Evolutionary conservation across 257 asterid genomes (phyloP), one percentile per base, ranked within the genome.

Genomic region (Datura wrightii): DNA sequence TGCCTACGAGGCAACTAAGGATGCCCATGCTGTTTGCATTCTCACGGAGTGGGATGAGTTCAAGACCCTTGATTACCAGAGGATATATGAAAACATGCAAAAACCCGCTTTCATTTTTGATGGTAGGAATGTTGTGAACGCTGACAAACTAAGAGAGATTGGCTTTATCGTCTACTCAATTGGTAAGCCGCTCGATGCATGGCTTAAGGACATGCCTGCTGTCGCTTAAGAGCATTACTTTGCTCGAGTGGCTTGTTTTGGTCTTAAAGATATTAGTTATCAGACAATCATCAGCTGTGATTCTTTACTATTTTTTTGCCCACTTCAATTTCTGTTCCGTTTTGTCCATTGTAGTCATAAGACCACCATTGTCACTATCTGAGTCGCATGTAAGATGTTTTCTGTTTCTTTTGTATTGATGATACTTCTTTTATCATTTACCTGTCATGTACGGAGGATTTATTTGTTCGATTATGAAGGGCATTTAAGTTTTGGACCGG

Each of bases 191-290:
- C 92, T 94, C 15, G 98, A 94, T 83, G 94, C 93, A 54, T 94
- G 98, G 98, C 94, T 92, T 54, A 94, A 93, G 93, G 98, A 94
- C 92, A 90, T 94, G 97, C 98, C 97, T 34, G 97, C 97, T 4
- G 89, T 94, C 84, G 97, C 92, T 70, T 94, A 90, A 86, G 79
- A 44, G 79, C 88, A 36, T 54, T 62, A 70, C 74, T 37, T 79
- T 54, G 85, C 52, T 86, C 85, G 15, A 82, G 67, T 34, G 53
- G 63, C 83, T 69, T 66, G 84, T 66, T 70, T 66, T 84, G 67
- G 82, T 70, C 83, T 85, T 42, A 79, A 85, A 34, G 72, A 87
- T 74, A 79, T 69, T 79, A 87, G 85, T 53, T 76, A 84, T 46
- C 85, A 65, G 86, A 79, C 89, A 86, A 88, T 78, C 87, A 41